Base-by-base conservation (phyloP, 768 basidiomycete species). In the Hebeloma cylindrosporum region DNA sequence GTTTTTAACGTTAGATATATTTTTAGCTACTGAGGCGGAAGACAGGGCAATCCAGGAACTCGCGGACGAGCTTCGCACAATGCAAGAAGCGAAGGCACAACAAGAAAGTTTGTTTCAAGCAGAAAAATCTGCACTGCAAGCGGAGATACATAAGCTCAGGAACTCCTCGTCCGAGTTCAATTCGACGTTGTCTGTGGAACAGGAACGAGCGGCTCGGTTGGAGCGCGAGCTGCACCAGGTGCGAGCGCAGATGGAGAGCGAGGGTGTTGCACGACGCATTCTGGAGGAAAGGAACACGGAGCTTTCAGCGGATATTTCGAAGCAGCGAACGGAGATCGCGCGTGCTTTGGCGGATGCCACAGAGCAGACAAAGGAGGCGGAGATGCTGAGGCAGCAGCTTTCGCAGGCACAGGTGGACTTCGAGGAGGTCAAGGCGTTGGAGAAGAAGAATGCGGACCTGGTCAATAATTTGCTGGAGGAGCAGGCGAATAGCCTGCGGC, bases 31-130 rank as follows among this genome's bases (percentile, higher is more conserved):
- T 3, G 85, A 87, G 60, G 80, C 78, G n/a, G 85, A 87, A 43
- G 85, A 87, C 43, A 77, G 82, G 48, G 82, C 80, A 16, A 84
- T 85, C 56, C 79, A 82, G 43, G 88, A 89, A 50, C 70, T 90
- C 4, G 68, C 80, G 5, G 77, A 85, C 45, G 83, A 87, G 51
- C 75, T 93, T 11, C 79, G 74, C 1, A 70, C 71, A 3, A 61
- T 77, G 1, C 78, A 83, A 53, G 79, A 83, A 43, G 71, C 75
- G 13, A 81, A 79, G 45, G 55, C 61, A 0, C 75, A 73, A 22
- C 78, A 80, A 47, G 88, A 88, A 53, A 66, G 72, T 2, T 53
- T 62, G 7, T 74, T 83, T 49, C 72, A 82, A 23, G 80, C 83
- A 43, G 80, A 85, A 51, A 78, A 84, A 11, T 65, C 62, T 3